Evolutionary conservation across 2,329 filamentous ascomycete genomes (phyloP), one percentile per base, ranked within the genome.

Genomic region (Botryosphaeria agaves): DNA sequence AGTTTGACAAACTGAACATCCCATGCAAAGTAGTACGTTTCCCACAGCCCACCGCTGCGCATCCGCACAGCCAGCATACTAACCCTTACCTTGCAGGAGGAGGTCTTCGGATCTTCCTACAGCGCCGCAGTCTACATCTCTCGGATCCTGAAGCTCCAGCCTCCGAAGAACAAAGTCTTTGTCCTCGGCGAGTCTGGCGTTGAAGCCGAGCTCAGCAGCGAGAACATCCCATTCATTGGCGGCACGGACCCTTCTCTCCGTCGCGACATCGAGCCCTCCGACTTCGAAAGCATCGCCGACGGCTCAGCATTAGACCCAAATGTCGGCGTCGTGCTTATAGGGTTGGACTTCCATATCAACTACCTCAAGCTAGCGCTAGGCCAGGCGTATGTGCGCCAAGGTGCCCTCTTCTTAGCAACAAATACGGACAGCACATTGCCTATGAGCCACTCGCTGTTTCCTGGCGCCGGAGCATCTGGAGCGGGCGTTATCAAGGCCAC

Each of bases 81-180:
- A 14, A 28, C 26, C 4, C 19, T 29, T 18, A 34, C 25, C 6
- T 17, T 15, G 34, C 40, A 72, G 65, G 83, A 95, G 48, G 89
- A 98, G 59, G 80, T 98, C 41, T 98, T 98, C 51, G 84, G 82
- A 37, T 93, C 87, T 6, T 79, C 85, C 23, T 98, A 98, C 67
- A 92, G 83, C 40, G 76, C 89, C 24, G 81, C 87, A 38, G 76
- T 98, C 51, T 98, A 98, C 64, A 93, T 98, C 49, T 77, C 82
- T 7, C 79, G 85, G 40, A 93, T 98, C 54, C 69, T 98, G 42
- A 67, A 79, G 41, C 72, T 91, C 3, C 73, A 77, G 3, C 56
- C 69, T 3, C 73, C 74, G 20, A 85, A 82, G 58, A 83, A 81
- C 62, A 94, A 94, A 54, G 89, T 98, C 39, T 98, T 82, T 48